Conservation (phyloP, 305 asterid species). For the Salvia sclarea region DNA sequence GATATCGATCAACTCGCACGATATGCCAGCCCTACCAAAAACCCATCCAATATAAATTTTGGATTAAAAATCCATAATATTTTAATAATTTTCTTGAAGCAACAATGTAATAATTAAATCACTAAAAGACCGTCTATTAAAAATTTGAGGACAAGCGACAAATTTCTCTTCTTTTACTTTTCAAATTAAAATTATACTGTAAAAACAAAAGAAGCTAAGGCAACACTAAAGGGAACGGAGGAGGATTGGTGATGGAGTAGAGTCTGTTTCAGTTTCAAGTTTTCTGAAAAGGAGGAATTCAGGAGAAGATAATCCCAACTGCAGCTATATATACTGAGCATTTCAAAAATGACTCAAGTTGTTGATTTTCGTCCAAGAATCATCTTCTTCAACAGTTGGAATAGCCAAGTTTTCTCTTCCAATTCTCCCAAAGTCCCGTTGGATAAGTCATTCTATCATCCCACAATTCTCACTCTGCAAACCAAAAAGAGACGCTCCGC, state of each 20-base stretch:
- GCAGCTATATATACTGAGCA: not conserved
- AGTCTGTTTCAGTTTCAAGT: not conserved
- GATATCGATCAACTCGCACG: too few species aligned
- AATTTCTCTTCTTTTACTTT: too few species aligned
- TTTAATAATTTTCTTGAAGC: too few species aligned
- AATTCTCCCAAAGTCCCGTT: conserved; percentile 26
- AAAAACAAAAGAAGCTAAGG: too few species aligned
- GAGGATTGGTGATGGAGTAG: not conserved
- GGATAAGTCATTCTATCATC: conserved; percentile 29
- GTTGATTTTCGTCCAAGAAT: conserved; percentile 34
- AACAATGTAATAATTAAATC: too few species aligned
- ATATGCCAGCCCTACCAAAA: too few species aligned
- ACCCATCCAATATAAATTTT: too few species aligned
- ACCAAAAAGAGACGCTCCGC: conserved; percentile 27
- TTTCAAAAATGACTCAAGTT: conserved; percentile 46
- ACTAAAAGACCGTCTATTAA: too few species aligned
- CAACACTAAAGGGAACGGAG: not conserved
- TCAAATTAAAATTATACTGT: too few species aligned
- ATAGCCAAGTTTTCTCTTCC: not conserved
- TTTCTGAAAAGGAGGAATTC: not conserved
- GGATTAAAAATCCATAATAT: too few species aligned
- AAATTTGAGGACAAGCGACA: too few species aligned
- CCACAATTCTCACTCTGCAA: conserved; percentile 22
- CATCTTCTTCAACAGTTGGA: conserved; percentile 26
- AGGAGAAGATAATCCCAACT: not conserved